Conservation (phyloP, 2,329 filamentous ascomycete species). For the Plenodomus tracheiphilus region DNA sequence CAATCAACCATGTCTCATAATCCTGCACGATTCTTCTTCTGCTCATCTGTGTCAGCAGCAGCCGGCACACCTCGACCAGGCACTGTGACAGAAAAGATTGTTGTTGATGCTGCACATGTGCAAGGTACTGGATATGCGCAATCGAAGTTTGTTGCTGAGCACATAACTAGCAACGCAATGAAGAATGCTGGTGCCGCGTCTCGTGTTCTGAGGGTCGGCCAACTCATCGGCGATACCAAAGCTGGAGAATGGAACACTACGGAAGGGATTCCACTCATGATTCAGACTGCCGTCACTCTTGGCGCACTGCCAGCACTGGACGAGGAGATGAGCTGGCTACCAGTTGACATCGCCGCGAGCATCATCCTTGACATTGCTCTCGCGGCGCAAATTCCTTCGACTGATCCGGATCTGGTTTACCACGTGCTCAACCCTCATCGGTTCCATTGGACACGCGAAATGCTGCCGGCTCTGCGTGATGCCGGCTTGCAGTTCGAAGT, state of each 20-base stretch:
- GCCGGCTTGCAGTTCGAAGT: constrained; percentile 45
- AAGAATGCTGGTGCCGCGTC: constrained; percentile 22
- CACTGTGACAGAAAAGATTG: constrained; percentile 40
- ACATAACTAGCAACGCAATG: constrained; percentile 42
- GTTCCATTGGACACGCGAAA: constrained; percentile 58
- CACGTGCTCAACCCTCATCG: constrained; percentile 56
- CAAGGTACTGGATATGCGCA: constrained; percentile 57
- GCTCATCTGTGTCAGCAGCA: constrained; percentile 51
- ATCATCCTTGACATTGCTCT: constrained; percentile 32
- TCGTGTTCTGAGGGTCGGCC: constrained; percentile 48
- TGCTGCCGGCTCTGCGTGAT: constrained; percentile 54
- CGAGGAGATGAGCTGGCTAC: constrained; percentile 48
- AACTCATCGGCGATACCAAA: constrained; percentile 53
- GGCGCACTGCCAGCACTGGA: constrained; percentile 52
- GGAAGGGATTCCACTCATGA: constrained; percentile 56
- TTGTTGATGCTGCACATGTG: constrained; percentile 45
- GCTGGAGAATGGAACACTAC: constrained; percentile 55
- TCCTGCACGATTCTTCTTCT: constrained; percentile 50
- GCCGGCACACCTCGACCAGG: constrained; percentile 45
- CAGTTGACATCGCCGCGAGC: constrained; percentile 48
- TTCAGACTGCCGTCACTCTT: constrained; percentile 51
- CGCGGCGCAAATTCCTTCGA: neutral
- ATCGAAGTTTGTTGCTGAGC: constrained; percentile 56
- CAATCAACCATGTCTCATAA: constrained; percentile 35
- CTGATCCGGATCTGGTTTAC: constrained; percentile 45